Percentiles rank a stretch among this genome's conserved stretches.
phyloP scores from a whole-genome alignment of 371 early-diverging fungal genomes.

The Phascolomyces articulosus region DNA sequence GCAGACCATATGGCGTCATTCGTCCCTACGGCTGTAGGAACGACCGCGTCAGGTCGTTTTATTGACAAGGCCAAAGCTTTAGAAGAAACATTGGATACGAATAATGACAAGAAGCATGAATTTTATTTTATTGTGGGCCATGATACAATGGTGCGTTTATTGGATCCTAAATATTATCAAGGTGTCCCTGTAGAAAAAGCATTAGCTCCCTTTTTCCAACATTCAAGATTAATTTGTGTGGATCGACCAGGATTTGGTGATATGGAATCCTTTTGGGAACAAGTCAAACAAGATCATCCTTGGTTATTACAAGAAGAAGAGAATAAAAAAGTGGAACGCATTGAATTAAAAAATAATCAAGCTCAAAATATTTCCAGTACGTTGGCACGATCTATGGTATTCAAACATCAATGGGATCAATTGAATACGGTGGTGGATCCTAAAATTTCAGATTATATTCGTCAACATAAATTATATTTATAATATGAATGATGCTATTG shows the following conservation, averaged over 20 bases:
- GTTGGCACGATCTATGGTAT: conserved; percentile 17
- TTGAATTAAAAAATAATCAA: conserved; percentile 17
- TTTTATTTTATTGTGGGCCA: conserved; percentile 67
- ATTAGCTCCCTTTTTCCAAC: conserved; percentile 54
- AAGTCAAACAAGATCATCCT: conserved; percentile 13
- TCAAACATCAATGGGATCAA: neutral
- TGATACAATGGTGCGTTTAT: conserved; percentile 62
- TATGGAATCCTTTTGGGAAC: conserved; percentile 23
- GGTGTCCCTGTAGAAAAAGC: conserved; percentile 32
- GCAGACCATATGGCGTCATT: conserved; percentile 24
- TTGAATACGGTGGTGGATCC: conserved; percentile 6
- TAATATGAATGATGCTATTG: conserved; percentile 2
- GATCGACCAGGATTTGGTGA: conserved; percentile 41
- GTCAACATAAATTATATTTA: conserved; percentile 7
- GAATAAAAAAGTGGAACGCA: conserved; percentile 1
- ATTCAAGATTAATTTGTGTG: conserved; percentile 49
- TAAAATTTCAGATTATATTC: conserved; percentile 14
- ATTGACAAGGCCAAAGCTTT: conserved; percentile 60
- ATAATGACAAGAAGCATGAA: conserved; percentile 20
- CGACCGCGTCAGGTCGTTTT: conserved; percentile 60
- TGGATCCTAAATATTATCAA: conserved; percentile 66
- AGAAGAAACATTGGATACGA: neutral
- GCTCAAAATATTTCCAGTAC: conserved; percentile 31
- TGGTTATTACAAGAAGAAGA: no score
- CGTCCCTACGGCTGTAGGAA: conserved; percentile 39